phyloP scores from a whole-genome alignment of 306 rosid genomes.

The Vigna angularis region DNA sequence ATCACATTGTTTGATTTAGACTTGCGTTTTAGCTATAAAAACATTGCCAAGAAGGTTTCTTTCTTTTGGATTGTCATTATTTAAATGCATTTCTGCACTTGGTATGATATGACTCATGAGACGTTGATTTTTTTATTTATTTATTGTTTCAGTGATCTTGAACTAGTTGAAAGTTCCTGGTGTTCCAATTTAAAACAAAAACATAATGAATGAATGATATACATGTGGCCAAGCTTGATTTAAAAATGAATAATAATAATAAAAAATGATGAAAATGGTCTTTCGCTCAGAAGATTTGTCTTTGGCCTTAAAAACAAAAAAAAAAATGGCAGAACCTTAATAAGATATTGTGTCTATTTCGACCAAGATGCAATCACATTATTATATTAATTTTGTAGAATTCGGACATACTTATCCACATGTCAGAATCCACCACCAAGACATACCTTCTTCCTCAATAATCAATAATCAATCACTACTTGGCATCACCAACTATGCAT shows the following conservation, averaged over 20 bases:
- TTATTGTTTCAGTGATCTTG: too few relatives aligned
- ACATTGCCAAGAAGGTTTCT: too few relatives aligned
- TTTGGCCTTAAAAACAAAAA: neutral
- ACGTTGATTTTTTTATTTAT: too few relatives aligned
- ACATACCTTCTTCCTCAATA: neutral
- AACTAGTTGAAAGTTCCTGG: too few relatives aligned
- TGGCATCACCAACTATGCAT: slow-evolving; percentile 32
- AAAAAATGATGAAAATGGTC: neutral
- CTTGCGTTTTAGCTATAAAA: too few relatives aligned
- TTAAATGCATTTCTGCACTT: too few relatives aligned
- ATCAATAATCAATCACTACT: slow-evolving; percentile 3
- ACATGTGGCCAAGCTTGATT: neutral
- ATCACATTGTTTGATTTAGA: too few relatives aligned
- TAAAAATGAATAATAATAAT: neutral
- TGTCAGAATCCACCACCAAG: slow-evolving; percentile 20
- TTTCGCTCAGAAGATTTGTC: slow-evolving; percentile 25
- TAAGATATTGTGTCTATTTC: neutral
- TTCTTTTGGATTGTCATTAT: too few relatives aligned
- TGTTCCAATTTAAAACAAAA: too few relatives aligned
- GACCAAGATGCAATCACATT: slow-evolving; percentile 25
- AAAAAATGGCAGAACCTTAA: neutral
- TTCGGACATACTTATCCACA: slow-evolving; percentile 32
- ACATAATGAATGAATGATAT: too few relatives aligned
- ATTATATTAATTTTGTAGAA: slow-evolving; percentile 16
- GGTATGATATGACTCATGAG: too few relatives aligned